A percentile compares a stretch with the other conserved stretches of the same genome.
Evolutionary conservation across 2,329 filamentous ascomycete species (phyloP).

Genomic region (Juglanconis juglandina): DNA sequence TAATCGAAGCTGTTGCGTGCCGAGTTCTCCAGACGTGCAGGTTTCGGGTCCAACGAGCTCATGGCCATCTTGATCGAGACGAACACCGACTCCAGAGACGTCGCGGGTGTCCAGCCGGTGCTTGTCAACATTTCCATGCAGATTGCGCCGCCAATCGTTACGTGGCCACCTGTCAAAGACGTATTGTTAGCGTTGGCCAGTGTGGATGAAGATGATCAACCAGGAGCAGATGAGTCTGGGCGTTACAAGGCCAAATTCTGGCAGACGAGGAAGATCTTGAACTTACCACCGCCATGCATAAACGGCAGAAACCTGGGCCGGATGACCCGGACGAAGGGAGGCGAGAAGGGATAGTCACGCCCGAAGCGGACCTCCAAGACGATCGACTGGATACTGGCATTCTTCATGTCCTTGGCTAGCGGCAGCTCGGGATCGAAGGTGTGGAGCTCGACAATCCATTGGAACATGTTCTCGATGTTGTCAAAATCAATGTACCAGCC

Average conservation of each 20-base stretch:
- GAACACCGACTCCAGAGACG: conserved; percentile 73
- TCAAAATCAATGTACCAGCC: conserved; percentile 79
- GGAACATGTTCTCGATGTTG: conserved; percentile 71
- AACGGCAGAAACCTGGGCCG: conserved; percentile 76
- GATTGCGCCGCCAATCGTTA: conserved; percentile 80
- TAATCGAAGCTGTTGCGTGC: conserved; percentile 50
- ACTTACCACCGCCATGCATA: conserved; percentile 57
- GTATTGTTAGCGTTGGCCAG: neutral
- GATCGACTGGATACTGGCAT: conserved; percentile 58
- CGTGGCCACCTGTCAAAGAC: conserved; percentile 27
- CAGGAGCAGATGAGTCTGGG: conserved; percentile 56
- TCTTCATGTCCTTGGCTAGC: conserved; percentile 71
- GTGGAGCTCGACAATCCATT: conserved; percentile 89
- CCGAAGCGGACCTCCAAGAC: conserved; percentile 82
- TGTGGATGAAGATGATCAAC: neutral
- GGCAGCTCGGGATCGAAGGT: conserved; percentile 69
- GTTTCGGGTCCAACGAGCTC: conserved; percentile 61
- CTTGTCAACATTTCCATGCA: conserved; percentile 82
- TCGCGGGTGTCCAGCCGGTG: conserved; percentile 73
- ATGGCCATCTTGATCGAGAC: conserved; percentile 79
- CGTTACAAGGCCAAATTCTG: neutral
- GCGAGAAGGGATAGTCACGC: conserved; percentile 69
- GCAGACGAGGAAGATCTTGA: neutral
- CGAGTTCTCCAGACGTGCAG: conserved; percentile 60
- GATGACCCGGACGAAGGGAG: conserved; percentile 81